A percentile compares a stretch with the other conserved stretches of the same genome.
These are phyloP conservation scores for Cladophialophora chaetospira DNA, from an alignment of 2,329 filamentous ascomycete genomes.

Conservation along the genomic window DNA sequence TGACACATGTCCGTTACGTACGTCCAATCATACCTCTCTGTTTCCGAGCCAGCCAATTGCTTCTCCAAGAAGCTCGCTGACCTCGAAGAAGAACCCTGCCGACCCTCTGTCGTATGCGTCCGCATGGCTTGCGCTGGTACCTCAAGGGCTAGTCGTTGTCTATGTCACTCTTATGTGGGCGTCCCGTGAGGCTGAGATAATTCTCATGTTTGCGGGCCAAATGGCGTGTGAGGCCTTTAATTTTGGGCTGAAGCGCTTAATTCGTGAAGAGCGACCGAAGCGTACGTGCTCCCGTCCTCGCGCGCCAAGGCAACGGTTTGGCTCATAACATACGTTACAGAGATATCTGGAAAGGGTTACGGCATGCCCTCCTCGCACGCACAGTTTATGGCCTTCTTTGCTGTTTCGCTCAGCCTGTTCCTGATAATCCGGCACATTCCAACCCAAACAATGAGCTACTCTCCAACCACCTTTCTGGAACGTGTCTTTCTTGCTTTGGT, in stretches of 20 bases:
- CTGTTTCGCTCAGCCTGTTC: constrained; percentile 80
- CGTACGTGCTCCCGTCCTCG: constrained; percentile 54
- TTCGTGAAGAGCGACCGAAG: constrained; percentile 86
- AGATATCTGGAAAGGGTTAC: constrained; percentile 85
- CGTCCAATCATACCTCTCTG: constrained; percentile 35
- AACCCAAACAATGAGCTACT: constrained; percentile 43
- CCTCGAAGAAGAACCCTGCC: constrained; percentile 68
- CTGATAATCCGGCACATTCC: constrained; percentile 71
- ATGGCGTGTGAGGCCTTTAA: constrained; percentile 90
- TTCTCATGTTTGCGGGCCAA: constrained; percentile 88
- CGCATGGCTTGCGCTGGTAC: constrained; percentile 91
- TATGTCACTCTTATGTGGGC: constrained; percentile 91
- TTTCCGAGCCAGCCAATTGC: neutral
- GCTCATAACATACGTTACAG: constrained; percentile 39
- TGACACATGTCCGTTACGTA: constrained; percentile 97
- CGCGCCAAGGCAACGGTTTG: neutral
- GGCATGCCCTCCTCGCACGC: constrained; percentile 97
- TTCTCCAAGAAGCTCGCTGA: neutral
- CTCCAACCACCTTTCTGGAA: constrained; percentile 50
- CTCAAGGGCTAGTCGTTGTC: constrained; percentile 84
- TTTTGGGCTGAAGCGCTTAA: constrained; percentile 82
- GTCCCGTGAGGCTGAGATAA: constrained; percentile 84
- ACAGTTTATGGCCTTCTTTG: constrained; percentile 92
- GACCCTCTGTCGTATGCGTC: constrained; percentile 84
- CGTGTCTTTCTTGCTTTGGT: constrained; percentile 60